Evolutionary conservation across 495 filamentous ascomycete species (phyloP).

Genomic region (Aspergillus biplanus): DNA sequence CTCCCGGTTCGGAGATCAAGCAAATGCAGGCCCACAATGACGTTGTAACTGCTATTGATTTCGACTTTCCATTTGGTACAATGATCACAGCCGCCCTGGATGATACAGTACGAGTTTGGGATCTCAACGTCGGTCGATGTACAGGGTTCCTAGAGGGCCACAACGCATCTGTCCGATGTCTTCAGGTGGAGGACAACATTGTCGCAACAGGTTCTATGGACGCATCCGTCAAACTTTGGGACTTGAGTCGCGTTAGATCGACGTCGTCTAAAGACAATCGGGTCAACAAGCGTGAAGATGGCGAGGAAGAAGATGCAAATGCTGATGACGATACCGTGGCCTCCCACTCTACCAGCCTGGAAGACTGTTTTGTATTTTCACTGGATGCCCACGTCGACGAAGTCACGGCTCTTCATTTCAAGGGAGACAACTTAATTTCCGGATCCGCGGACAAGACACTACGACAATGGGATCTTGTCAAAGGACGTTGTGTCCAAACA

Average conservation of each 20-base stretch:
- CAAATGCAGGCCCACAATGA: constrained; percentile 89
- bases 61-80: constrained; percentile 93
- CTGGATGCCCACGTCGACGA: constrained; percentile 91
- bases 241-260: constrained; percentile 73
- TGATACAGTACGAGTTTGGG: constrained; percentile 97
- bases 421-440: constrained; percentile 85
- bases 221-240: constrained; percentile 93
- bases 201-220: constrained; percentile 96
- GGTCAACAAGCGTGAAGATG: constrained; percentile 66
- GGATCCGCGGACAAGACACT: constrained; percentile 97
- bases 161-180: constrained; percentile 86
- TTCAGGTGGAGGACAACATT: constrained; percentile 96
- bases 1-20: constrained; percentile 85
- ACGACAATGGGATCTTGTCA: constrained; percentile 95
- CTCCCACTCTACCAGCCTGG: constrained; percentile 71
- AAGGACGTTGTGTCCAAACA: constrained; percentile 94
- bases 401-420: constrained; percentile 91
- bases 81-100: constrained; percentile 95
- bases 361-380: constrained; percentile 84
- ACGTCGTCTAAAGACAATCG: constrained; percentile 56
- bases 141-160: constrained; percentile 91
- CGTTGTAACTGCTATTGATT: constrained; percentile 87
- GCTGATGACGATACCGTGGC: constrained; percentile 55
- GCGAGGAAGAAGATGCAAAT: constrained; percentile 64
- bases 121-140: constrained; percentile 89